Conservation (phyloP, 1,284 basidiomycete species). For the Leccinum huronense region DNA sequence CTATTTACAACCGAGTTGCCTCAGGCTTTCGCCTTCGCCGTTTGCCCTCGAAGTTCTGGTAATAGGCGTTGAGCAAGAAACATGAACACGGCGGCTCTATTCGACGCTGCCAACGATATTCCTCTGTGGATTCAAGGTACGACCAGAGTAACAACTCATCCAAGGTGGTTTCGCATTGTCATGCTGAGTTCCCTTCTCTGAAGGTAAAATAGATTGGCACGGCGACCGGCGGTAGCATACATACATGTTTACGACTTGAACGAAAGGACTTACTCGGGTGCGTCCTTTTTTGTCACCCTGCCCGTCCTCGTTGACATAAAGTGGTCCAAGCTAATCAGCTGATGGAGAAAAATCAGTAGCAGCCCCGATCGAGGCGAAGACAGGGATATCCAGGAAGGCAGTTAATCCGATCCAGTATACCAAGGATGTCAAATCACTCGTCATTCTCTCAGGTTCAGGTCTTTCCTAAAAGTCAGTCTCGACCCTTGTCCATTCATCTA, state of each 20-base stretch:
- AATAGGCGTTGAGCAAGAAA: background rate
- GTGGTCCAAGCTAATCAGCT: constrained; percentile 16
- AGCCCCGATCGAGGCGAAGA: constrained; percentile 65
- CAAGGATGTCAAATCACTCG: constrained; percentile 78
- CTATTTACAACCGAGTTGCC: no score
- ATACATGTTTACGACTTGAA: constrained; percentile 62
- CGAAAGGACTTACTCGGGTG: constrained; percentile 40
- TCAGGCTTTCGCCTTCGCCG: no score
- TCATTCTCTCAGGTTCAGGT: constrained; percentile 71
- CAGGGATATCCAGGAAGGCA: constrained; percentile 58
- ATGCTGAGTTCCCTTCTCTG: constrained; percentile 9
- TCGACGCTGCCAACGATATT: constrained; percentile 39
- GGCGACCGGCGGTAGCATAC: constrained; percentile 69
- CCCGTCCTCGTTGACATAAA: constrained; percentile 4
- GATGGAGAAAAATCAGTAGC: constrained; percentile 39
- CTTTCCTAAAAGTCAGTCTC: constrained; percentile 19
- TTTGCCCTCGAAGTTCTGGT: no score
- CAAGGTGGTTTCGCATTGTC: constrained; percentile 34
- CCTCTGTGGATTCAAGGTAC: constrained; percentile 48
- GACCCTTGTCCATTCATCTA: background rate
- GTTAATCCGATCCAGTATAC: constrained; percentile 88
- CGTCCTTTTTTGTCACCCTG: constrained; percentile 8
- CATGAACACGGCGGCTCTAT: constrained; percentile 42
- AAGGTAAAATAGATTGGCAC: constrained; percentile 63
- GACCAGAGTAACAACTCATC: constrained; percentile 43